phyloP scores from a whole-genome alignment of 2,329 filamentous ascomycete genomes.

The Talaromyces albobiverticillius region DNA sequence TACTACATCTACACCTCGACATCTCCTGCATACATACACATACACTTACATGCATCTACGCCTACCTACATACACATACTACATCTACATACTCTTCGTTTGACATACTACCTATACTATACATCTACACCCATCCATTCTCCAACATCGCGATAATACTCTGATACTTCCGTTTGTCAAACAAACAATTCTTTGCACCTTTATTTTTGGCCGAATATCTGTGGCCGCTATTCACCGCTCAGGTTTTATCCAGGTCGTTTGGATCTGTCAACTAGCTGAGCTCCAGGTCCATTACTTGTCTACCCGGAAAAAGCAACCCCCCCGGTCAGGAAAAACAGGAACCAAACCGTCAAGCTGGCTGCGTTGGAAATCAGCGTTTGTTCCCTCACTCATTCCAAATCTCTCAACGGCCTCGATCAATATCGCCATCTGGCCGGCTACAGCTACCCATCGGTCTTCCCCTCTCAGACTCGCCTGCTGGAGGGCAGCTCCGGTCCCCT shows the following conservation, averaged over 20 bases:
- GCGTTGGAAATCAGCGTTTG: constrained; percentile 37
- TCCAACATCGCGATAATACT: background rate
- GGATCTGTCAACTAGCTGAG: background rate
- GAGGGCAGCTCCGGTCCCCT: constrained; percentile 30
- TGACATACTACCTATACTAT: background rate
- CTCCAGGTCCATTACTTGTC: background rate
- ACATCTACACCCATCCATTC: background rate
- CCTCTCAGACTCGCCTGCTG: constrained; percentile 36
- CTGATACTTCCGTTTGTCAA: too few relatives aligned
- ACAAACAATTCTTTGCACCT: background rate
- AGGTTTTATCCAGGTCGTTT: background rate
- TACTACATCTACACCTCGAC: background rate
- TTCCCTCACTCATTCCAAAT: constrained; percentile 30
- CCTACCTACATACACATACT: background rate
- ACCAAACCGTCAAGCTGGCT: constrained; percentile 35
- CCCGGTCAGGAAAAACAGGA: background rate
- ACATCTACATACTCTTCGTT: background rate
- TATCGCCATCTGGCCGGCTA: constrained; percentile 28
- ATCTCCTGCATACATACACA: constrained; percentile 2
- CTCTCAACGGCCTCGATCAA: constrained; percentile 30
- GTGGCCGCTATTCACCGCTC: background rate
- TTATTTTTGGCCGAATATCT: too few relatives aligned
- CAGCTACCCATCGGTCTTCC: constrained; percentile 27
- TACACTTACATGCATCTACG: background rate
- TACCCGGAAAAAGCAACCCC: background rate